Conservation (phyloP, 169 alveolate species). For the Perkinsus marinus region DNA sequence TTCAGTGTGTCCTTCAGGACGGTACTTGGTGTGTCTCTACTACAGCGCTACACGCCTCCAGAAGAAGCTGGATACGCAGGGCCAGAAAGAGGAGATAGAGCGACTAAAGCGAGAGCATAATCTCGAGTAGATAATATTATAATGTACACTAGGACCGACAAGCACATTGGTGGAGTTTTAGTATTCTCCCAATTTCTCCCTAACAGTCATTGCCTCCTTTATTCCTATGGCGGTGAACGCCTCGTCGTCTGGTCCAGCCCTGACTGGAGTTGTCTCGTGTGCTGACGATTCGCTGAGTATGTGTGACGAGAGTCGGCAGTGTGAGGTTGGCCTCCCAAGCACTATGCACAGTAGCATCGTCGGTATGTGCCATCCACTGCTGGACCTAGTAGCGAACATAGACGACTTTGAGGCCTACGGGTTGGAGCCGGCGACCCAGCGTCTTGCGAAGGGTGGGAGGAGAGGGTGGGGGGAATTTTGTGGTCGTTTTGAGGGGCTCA, state of each 20-base stretch:
- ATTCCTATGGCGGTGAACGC: not conserved
- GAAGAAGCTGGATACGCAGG: conserved; percentile 46
- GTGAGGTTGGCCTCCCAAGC: too few relatives aligned
- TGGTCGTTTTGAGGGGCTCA: not conserved
- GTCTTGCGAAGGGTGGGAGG: not conserved
- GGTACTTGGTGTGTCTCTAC: conserved; percentile 47
- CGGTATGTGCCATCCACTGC: not conserved
- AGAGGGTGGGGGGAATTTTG: too few relatives aligned
- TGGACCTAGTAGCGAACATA: not conserved
- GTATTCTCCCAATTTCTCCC: not conserved
- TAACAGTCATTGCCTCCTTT: not conserved
- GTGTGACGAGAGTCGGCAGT: too few relatives aligned
- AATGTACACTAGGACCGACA: too few relatives aligned
- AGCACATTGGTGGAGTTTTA: too few relatives aligned
- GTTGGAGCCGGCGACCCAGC: not conserved
- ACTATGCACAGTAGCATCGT: not conserved
- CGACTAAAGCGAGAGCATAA: not conserved
- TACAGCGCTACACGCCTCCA: conserved; percentile 48
- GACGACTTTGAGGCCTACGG: not conserved
- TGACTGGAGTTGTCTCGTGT: not conserved
- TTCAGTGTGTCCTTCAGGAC: not conserved
- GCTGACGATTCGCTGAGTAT: not conserved
- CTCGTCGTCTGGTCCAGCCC: not conserved
- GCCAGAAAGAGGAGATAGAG: conserved; percentile 35
- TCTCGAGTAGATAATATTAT: not conserved